These are phyloP conservation scores for Globisporangium perplexum DNA, from an alignment of 352 stramenopile species.

Conservation along the genomic window DNA sequence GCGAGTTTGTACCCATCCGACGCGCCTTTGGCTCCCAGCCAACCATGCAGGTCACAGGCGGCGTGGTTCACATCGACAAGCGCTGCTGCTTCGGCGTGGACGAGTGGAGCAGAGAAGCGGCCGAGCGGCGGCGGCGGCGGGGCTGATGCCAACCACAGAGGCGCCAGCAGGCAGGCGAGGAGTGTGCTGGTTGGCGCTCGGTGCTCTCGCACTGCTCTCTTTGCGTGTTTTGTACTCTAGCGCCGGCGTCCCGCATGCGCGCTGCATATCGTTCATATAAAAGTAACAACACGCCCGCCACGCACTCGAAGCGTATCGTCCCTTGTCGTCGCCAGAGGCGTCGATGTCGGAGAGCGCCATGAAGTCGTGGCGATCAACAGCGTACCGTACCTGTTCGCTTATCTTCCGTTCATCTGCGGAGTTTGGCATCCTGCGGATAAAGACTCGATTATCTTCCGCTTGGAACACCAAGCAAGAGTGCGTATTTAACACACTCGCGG, in stretches of 20 bases:
- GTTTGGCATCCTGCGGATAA: too few relatives aligned
- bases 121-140: too few relatives aligned
- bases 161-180: too few relatives aligned
- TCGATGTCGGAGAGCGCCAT: too few relatives aligned
- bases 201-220: conserved; percentile 8
- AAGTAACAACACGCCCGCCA: neutral
- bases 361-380: too few relatives aligned
- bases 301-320: too few relatives aligned
- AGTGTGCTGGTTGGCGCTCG: neutral
- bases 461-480: too few relatives aligned
- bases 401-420: too few relatives aligned
- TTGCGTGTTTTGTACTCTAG: conserved; percentile 6
- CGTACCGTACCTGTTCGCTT: too few relatives aligned
- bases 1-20: neutral
- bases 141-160: neutral
- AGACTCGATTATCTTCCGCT: neutral
- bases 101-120: neutral
- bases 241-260: neutral
- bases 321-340: too few relatives aligned
- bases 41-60: neutral
- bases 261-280: neutral
- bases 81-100: neutral
- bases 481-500: too few relatives aligned
- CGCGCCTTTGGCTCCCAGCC: too few relatives aligned
- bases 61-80: neutral